Evolutionary conservation across 2,329 filamentous ascomycete species (phyloP), one percentile per base, ranked within the genome.

Genomic region (Xylariaceae sp.): DNA sequence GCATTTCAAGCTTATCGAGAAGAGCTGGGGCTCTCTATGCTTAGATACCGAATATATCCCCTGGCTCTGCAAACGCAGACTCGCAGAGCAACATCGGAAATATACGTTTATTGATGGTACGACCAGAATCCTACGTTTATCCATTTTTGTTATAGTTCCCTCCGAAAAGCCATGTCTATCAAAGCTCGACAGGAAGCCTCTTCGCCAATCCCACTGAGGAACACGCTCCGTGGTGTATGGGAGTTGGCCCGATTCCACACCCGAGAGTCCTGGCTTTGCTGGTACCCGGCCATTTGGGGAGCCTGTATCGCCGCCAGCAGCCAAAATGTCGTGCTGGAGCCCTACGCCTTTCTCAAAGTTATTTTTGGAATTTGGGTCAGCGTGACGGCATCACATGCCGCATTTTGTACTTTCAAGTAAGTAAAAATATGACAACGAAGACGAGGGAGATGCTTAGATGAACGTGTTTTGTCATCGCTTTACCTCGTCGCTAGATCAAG

Each of bases 21-120:
- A 39, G 36, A 21, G 36, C 17, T 39, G 36, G 36, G 36, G 36
- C 16, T 39, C 36, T 39, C 36, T 21, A 39, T 39, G 36, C 16
- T 39, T 39, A 39, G 36, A 39, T 39, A 39, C 36, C 36, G 17
- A 39, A 39, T 39, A 39, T 39, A 39, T 39, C 36, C 36, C 36
- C 36, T 23, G 36, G 36, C 16, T 39, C 36, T 23, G 19, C 36
- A 39, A 39, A 39, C 36, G 36, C 36, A 39, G 36, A 39, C 36
- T 39, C 17, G 36, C 36, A 39, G 36, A 39, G 4, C 3, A 39
- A 21, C 36, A 39, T 21, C 36, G 36, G 16, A 39, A 39, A 21
- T 17, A 39, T 39, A 39, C 36, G 36, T 39, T 39, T 39, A 39
- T 39, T 39, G 36, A 23, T 39, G 36, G 36, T 39, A 39, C 36